phyloP scores from a whole-genome alignment of 2,329 filamentous ascomycete genomes.

The Exophiala aquamarina region DNA sequence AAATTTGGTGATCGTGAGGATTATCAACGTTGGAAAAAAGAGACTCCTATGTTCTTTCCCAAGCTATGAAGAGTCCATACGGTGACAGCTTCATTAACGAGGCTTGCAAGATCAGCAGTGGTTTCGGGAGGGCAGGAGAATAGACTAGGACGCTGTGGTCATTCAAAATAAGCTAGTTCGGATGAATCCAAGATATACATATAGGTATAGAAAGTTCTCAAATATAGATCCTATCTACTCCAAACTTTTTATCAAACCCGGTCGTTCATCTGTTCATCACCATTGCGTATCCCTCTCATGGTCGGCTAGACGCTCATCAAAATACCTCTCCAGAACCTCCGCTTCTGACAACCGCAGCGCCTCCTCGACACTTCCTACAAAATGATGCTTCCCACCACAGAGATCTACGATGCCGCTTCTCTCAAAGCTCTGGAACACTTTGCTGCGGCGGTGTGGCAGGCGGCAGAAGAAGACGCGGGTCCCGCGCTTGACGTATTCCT shows the following conservation, averaged over 20 bases:
- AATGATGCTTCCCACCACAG: slow-evolving; percentile 74
- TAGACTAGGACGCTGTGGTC: too few species aligned
- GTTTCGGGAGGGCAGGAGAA: too few species aligned
- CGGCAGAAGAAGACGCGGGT: slow-evolving; percentile 61
- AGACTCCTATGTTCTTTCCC: slow-evolving; percentile 65
- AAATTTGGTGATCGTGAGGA: slow-evolving; percentile 63
- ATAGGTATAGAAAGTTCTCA: too few species aligned
- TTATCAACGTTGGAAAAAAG: slow-evolving; percentile 67
- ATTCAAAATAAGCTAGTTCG: too few species aligned
- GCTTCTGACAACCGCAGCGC: slow-evolving; percentile 78
- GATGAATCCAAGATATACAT: too few species aligned
- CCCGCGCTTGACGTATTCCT: slow-evolving; percentile 71
- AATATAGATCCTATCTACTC: too few species aligned
- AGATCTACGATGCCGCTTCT: slow-evolving; percentile 81
- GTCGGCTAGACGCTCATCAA: slow-evolving; percentile 14
- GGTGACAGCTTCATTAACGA: too few species aligned
- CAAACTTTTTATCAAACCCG: too few species aligned
- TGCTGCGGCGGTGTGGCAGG: slow-evolving; percentile 48
- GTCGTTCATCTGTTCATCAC: slow-evolving; percentile 6
- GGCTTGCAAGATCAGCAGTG: too few species aligned
- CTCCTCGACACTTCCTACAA: slow-evolving; percentile 80
- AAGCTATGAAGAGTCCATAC: slow-evolving; percentile 58
- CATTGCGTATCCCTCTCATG: slow-evolving; percentile 7
- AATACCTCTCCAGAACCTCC: slow-evolving; percentile 53
- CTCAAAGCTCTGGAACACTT: slow-evolving; percentile 71